Percentiles rank a stretch among this genome's conserved stretches.
These are phyloP conservation scores for Ricinus communis DNA, from an alignment of 345 rosid genomes.

Conservation along the genomic window DNA sequence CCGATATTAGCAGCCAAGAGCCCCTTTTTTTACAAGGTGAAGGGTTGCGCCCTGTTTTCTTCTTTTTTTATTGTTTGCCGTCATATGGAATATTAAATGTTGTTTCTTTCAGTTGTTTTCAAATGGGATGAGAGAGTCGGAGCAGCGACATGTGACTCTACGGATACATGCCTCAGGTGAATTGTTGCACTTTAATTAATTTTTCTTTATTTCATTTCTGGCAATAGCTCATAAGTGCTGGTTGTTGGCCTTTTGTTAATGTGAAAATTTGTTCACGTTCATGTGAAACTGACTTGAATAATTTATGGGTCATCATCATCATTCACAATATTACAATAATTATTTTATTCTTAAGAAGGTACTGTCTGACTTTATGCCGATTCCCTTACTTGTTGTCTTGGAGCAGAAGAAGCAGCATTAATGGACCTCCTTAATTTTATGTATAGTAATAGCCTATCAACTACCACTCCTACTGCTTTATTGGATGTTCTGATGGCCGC, in stretches of 20 bases:
- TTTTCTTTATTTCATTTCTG: too few relatives aligned
- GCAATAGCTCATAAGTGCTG: neutral
- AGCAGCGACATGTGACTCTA: slow-evolving; percentile 65
- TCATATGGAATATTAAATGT: neutral
- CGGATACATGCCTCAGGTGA: slow-evolving; percentile 71
- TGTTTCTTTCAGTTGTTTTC: slow-evolving; percentile 58
- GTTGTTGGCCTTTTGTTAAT: neutral
- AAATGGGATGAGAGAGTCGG: slow-evolving; percentile 76
- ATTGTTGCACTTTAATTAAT: neutral
- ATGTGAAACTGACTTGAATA: too few relatives aligned
- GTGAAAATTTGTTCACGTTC: neutral
- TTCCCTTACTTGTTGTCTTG: slow-evolving; percentile 8
- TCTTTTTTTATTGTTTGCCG: neutral
- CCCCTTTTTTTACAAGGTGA: slow-evolving; percentile 75
- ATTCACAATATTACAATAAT: neutral
- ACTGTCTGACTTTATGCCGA: neutral
- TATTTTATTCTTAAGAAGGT: neutral
- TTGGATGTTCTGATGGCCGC: slow-evolving; percentile 77
- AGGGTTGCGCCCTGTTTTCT: slow-evolving; percentile 8
- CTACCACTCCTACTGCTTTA: slow-evolving; percentile 48
- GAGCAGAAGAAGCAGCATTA: slow-evolving; percentile 78
- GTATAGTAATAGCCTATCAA: slow-evolving; percentile 54
- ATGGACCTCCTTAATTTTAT: slow-evolving; percentile 79
- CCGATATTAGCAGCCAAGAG: slow-evolving; percentile 77
- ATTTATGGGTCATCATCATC: too few relatives aligned